Evolutionary conservation across 2,329 filamentous ascomycete genomes (phyloP).

Genomic region (Ophiostoma ulmi): DNA sequence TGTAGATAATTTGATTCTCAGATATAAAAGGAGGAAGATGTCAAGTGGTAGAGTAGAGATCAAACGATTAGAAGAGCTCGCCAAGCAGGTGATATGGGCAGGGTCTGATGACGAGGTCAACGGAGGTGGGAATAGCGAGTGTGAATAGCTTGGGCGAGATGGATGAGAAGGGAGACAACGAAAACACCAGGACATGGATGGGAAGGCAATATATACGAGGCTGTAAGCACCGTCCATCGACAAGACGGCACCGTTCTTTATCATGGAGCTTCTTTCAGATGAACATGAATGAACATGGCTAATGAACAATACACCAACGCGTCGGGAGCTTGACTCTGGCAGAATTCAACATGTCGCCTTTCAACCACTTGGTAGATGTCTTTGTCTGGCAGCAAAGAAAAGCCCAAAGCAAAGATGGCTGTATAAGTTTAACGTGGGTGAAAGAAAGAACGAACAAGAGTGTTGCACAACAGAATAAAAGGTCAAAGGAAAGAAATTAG

Average conservation of each 20-base stretch:
- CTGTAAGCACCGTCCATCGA: background rate
- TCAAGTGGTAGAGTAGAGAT: background rate
- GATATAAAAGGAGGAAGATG: background rate
- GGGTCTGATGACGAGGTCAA: background rate
- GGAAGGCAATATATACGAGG: background rate
- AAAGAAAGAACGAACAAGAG: background rate
- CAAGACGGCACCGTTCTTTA: background rate
- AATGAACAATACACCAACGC: constrained; percentile 4
- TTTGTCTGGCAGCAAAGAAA: background rate
- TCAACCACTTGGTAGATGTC: background rate
- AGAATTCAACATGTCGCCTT: background rate
- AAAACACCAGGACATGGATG: background rate
- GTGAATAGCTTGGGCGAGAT: background rate
- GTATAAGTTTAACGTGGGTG: background rate
- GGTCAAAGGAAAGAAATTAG: background rate
- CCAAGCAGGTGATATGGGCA: background rate
- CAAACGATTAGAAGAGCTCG: background rate
- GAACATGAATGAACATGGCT: background rate
- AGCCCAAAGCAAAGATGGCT: background rate
- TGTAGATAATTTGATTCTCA: background rate
- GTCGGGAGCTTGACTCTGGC: background rate
- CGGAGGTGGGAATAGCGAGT: background rate
- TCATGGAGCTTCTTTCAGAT: background rate
- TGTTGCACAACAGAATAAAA: background rate
- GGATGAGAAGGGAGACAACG: background rate